Evolutionary conservation across 176 grass and related monocot species (phyloP), one percentile per base, ranked within the genome.

Genomic region (Urochloa ruziziensis): DNA sequence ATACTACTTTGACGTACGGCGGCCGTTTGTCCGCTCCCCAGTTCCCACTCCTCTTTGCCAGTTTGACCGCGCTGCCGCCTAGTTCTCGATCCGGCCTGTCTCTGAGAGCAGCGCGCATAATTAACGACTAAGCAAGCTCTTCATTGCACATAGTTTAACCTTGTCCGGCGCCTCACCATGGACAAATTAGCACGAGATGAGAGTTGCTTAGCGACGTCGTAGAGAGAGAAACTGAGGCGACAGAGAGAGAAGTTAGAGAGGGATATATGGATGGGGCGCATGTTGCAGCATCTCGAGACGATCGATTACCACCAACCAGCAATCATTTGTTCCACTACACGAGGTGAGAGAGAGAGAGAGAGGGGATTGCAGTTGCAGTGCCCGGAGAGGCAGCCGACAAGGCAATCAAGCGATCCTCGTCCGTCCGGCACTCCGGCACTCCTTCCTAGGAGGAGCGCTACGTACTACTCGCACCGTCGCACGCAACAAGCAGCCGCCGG

Each of bases 361-460:
- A n/a, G n/a, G n/a, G n/a, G 7, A n/a, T n/a, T n/a, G 25, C 7
- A 8, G 15, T n/a, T 12, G 64, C 53, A 51, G 71, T 73, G 44
- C 86, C 86, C 58, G 30, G 53, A 77, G 77, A 70, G 78, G 78
- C 82, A 78, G 79, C 79, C 79, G 88, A 90, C 88, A 89, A 77
- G 44, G 30, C 47, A 54, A 73, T 89, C 40, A 48, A 66, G 42
- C 39, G 36, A 10, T 10, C 44, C 59, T 47, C 49, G 49, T 75
- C 72, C 60, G 70, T 81, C 61, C 76, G 21, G n/a, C 54, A 37
- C 4, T 9, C 39, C 39, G 39, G 6, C 39, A 40, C 39, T 25
- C 56, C n/a, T 12, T 57, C 53, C 53, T 57, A 57, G 23, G 52
- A 51, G 1, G 48, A 8, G 19, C 7, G 6, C 21, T 3, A 6